Percentiles rank a stretch among this genome's conserved stretches.
phyloP scores from a whole-genome alignment of 2,329 filamentous ascomycete species.

The Aspergillus brasiliensis region DNA sequence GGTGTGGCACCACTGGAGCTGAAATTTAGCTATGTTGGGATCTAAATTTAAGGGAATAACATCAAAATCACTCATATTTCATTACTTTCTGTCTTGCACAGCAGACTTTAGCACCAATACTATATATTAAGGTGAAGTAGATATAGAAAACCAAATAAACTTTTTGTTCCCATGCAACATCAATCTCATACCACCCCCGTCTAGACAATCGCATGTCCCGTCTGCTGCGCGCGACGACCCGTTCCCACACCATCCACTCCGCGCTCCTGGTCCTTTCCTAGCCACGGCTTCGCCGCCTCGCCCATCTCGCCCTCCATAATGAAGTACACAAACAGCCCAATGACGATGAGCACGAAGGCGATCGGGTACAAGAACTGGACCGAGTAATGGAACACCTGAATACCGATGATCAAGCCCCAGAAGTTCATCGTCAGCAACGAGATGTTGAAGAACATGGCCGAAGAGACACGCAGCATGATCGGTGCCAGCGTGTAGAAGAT shows the following conservation, averaged over 20 bases:
- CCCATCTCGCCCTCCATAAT: constrained; percentile 77
- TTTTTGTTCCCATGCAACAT: constrained; percentile 4
- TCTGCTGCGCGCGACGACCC: constrained; percentile 8
- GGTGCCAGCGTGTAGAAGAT: constrained; percentile 88
- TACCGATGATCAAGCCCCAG: constrained; percentile 91
- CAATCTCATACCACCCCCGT: neutral
- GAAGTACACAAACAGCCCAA: constrained; percentile 85
- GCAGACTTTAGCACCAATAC: neutral
- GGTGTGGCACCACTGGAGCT: too few relatives aligned
- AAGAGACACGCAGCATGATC: constrained; percentile 82
- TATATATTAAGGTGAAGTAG: neutral
- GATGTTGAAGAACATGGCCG: constrained; percentile 96
- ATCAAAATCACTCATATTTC: neutral
- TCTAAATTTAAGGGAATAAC: too few relatives aligned
- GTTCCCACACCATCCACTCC: constrained; percentile 56
- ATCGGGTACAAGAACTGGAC: constrained; percentile 93
- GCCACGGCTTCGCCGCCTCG: constrained; percentile 91
- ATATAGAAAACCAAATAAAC: neutral
- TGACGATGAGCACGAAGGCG: constrained; percentile 89
- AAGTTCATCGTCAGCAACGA: constrained; percentile 91
- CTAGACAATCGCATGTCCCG: constrained; percentile 8
- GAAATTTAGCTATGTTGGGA: too few relatives aligned
- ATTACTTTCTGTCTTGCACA: neutral
- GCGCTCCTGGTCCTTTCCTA: constrained; percentile 79
- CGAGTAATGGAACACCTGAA: constrained; percentile 75